These are phyloP conservation scores for Fistulinella cinereoalba DNA, from an alignment of 1,284 basidiomycete genomes.

Conservation along the genomic window DNA sequence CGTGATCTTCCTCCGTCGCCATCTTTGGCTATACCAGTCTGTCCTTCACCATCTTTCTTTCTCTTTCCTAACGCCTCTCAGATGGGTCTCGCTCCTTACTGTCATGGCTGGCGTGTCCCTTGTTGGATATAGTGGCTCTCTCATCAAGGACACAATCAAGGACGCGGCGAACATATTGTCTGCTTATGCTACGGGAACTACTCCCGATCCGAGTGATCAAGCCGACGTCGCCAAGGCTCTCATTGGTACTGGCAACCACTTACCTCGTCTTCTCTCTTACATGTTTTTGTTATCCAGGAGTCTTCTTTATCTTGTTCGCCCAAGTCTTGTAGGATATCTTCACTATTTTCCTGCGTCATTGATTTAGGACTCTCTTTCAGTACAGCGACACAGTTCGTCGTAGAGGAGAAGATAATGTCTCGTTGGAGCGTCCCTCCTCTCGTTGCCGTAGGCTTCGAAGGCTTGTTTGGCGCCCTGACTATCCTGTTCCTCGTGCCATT, in stretches of 20 bases:
- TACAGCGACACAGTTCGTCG: conserved; percentile 88
- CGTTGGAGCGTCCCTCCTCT: conserved; percentile 89
- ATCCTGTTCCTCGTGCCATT: conserved; percentile 75
- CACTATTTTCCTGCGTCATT: conserved; percentile 9
- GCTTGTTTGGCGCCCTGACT: conserved; percentile 84
- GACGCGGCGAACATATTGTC: conserved; percentile 35
- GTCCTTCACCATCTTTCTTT: conserved; percentile 18
- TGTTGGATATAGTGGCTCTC: conserved; percentile 89
- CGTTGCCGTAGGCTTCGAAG: conserved; percentile 92
- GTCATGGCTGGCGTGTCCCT: conserved; percentile 90
- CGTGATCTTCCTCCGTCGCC: conserved; percentile 87
- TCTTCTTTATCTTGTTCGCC: conserved; percentile 93
- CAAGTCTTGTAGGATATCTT: conserved; percentile 81
- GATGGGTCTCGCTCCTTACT: conserved; percentile 88
- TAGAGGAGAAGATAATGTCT: conserved; percentile 86
- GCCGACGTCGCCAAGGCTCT: conserved; percentile 64
- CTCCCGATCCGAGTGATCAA: conserved; percentile 46
- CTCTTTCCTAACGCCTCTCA: conserved; percentile 30
- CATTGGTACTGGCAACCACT: conserved; percentile 47
- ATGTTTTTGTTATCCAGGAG: conserved; percentile 46
- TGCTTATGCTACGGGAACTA: conserved; percentile 15
- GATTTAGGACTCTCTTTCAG: conserved; percentile 42
- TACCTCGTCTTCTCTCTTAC: conserved; percentile 3
- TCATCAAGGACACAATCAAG: conserved; percentile 72
- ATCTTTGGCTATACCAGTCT: conserved; percentile 78